These are phyloP conservation scores for Aspergillus nidulans DNA, from an alignment of 495 filamentous ascomycete genomes.

Conservation along the genomic window DNA sequence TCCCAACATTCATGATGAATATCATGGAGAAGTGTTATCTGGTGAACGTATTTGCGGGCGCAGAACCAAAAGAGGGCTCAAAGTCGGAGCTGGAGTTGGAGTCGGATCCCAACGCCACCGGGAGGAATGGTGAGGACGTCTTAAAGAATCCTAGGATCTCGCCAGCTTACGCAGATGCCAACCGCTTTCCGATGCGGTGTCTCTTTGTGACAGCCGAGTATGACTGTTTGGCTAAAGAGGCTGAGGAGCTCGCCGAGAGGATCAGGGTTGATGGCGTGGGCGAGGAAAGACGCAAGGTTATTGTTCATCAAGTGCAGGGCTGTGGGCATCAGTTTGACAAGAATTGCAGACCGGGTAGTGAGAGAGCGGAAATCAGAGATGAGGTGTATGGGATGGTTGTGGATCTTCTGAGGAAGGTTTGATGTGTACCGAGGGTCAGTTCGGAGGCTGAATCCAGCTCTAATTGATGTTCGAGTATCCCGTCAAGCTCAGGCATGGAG, in stretches of 20 bases:
- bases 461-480: slow-evolving; percentile 1
- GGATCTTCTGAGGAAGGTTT: slow-evolving; percentile 10
- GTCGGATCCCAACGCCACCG: too few species aligned
- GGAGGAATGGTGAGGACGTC: slow-evolving; percentile 12
- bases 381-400: slow-evolving; percentile 16
- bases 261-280: slow-evolving; percentile 2
- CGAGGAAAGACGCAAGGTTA: slow-evolving; percentile 17
- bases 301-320: slow-evolving; percentile 19
- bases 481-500: too few species aligned
- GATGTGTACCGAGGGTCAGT: too few species aligned
- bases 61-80: too few species aligned
- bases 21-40: slow-evolving; percentile 29
- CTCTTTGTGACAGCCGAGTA: slow-evolving; percentile 10
- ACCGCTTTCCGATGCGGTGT: neutral
- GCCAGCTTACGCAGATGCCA: slow-evolving; percentile 15
- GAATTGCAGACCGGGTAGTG: slow-evolving; percentile 8
- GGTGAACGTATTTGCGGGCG: neutral
- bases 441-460: too few species aligned
- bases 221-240: slow-evolving; percentile 7
- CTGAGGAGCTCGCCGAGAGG: slow-evolving; percentile 8
- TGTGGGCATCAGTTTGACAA: slow-evolving; percentile 30
- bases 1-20: slow-evolving; percentile 18
- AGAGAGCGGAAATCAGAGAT: slow-evolving; percentile 9
- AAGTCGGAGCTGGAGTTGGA: too few species aligned
- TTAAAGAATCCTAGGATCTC: slow-evolving; percentile 38